Conservation (phyloP, 352 stramenopile genomes). For the Albugo candida region DNA sequence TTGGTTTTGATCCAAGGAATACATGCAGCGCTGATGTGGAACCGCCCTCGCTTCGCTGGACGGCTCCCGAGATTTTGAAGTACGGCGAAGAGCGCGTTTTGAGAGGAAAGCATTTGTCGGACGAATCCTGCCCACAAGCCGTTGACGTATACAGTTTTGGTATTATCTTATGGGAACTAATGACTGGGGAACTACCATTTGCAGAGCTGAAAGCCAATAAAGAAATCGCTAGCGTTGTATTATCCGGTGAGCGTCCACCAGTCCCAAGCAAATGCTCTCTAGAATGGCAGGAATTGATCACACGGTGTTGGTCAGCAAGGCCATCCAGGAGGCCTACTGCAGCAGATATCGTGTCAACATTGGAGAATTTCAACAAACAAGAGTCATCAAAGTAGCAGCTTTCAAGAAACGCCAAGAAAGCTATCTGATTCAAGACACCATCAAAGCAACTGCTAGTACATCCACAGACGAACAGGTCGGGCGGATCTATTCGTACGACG, state of each 20-base stretch:
- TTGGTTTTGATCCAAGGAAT: conserved; percentile 47
- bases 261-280: conserved; percentile 60
- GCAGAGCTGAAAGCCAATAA: conserved; percentile 36
- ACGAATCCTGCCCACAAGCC: conserved; percentile 29
- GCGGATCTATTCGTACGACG: too few relatives aligned
- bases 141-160: conserved; percentile 77
- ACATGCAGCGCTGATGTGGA: conserved; percentile 34
- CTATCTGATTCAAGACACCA: conserved; percentile 43
- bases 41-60: conserved; percentile 45
- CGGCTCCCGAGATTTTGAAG: conserved; percentile 60
- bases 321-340: conserved; percentile 40
- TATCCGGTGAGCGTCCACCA: conserved; percentile 45
- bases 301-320: conserved; percentile 69
- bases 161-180: conserved; percentile 78
- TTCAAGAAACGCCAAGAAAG: conserved; percentile 30
- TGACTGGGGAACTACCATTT: conserved; percentile 62
- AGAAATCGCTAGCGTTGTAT: conserved; percentile 57
- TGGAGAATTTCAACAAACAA: conserved; percentile 60
- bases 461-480: too few relatives aligned
- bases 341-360: conserved; percentile 58
- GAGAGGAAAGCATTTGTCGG: conserved; percentile 33
- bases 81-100: conserved; percentile 47
- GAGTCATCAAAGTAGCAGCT: conserved; percentile 27
- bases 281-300: conserved; percentile 72
- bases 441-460: conserved; percentile 36